A percentile compares a stretch with the other conserved stretches of the same genome.
These are phyloP conservation scores for Colletotrichum plurivorum DNA, from an alignment of 2,329 filamentous ascomycete genomes.

Conservation along the genomic window DNA sequence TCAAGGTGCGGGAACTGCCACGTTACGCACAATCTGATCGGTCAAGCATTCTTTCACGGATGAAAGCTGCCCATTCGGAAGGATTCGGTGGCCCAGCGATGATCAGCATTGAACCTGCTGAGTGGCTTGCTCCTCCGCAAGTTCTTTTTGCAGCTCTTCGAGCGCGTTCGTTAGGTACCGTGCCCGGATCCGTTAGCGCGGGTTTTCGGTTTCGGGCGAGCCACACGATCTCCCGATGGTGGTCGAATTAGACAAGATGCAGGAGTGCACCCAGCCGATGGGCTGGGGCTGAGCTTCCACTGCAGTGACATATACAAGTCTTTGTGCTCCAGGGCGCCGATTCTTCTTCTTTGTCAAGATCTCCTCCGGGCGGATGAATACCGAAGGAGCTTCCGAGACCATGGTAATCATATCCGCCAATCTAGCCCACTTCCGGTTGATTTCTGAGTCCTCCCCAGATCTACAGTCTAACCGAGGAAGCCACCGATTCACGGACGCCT, in stretches of 20 bases:
- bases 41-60: background rate
- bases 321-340: background rate
- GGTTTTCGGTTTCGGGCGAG: background rate
- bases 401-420: background rate
- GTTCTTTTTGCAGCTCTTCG: background rate
- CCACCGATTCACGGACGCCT: conserved; percentile 8
- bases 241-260: too few relatives aligned
- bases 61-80: background rate
- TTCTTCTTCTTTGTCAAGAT: background rate
- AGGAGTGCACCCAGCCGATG: too few relatives aligned
- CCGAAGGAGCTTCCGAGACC: too few relatives aligned
- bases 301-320: too few relatives aligned
- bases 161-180: background rate
- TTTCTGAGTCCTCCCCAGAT: background rate
- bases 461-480: conserved; percentile 3
- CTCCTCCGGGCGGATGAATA: background rate
- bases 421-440: background rate
- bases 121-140: background rate
- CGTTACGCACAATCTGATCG: too few relatives aligned
- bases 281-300: too few relatives aligned
- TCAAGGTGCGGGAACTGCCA: too few relatives aligned
- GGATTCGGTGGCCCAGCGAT: background rate
- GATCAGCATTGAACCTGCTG: background rate
- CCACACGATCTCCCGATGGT: background rate
- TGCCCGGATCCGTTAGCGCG: background rate